Base-by-base conservation (phyloP, 2,329 filamentous ascomycete species). In the Thermothelomyces thermophilus region DNA sequence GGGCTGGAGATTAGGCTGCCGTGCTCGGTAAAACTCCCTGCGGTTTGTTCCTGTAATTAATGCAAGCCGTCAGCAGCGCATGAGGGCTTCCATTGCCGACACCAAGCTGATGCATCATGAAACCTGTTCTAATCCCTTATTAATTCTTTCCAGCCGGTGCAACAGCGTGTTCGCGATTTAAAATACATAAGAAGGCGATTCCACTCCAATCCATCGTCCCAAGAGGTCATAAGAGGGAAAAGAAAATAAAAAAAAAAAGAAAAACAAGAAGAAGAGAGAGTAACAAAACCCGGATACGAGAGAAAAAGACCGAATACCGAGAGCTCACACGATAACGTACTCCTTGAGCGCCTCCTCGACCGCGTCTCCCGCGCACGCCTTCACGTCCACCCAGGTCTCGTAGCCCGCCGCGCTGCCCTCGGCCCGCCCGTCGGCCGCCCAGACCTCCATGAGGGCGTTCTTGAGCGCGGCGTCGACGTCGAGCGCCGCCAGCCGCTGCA, bases 371-470 rank as follows among this genome's bases (percentile, higher is more conserved):
- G 7, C 26, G 1, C 10, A 37, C 16, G 20, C 19, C 40, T 34
- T 33, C 14, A 13, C 39, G 31, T 49, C 40, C 31, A 45, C 48
- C 57, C 57, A 58, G 9, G 48, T 19, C 48, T 59, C 57, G 14
- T 48, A 45, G 11, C 58, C 58, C 22, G 16, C 36, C 2, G 54
- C 58, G 7, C 34, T 52, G 6, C 54, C 56, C 20, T 47, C n/a
- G 2, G 55, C 17, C 39, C 60, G 24, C n/a, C 42, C 46, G 39
- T 62, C 60, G 2, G 60, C 57, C 10, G 49, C 54, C 60, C 60
- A 62, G 35, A 62, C 51, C 54, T 62, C 60, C 54, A 61, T 51
- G 7, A 61, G 39, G 10, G 59, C 57, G 24, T 56, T 55, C 51
- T 55, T 56, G 9, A 62, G 10, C 9, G 42, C 35, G 0, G 45